Percentiles rank a stretch among this genome's conserved stretches.
Evolutionary conservation across 495 filamentous ascomycete species (phyloP).

Genomic region (Polyplosphaeria fusca): DNA sequence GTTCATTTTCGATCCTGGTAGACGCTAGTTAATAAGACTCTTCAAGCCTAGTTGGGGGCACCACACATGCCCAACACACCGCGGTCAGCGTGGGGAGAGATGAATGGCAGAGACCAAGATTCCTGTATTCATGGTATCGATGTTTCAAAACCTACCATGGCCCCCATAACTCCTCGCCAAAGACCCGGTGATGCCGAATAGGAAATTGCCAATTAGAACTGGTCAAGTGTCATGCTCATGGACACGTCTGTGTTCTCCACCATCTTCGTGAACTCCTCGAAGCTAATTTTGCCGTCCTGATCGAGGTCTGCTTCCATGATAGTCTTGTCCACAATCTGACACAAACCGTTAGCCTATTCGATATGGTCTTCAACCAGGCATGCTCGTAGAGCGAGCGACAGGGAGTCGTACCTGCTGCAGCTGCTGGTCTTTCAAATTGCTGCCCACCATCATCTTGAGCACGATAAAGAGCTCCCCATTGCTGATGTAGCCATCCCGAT

Average conservation of each 20-base stretch:
- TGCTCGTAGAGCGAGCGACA: background rate
- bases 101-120: no score
- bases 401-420: constrained; percentile 69
- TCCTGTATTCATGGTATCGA: no score
- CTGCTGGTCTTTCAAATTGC: constrained; percentile 98
- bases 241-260: constrained; percentile 96
- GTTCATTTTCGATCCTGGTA: no score
- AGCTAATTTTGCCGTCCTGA: constrained; percentile 95
- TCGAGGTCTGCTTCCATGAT: constrained; percentile 99
- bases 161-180: constrained; percentile 29
- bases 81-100: no score
- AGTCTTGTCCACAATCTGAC: constrained; percentile 89
- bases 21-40: no score
- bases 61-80: no score
- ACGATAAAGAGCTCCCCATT: constrained; percentile 99
- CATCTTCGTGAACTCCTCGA: constrained; percentile 98
- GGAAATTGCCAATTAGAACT: constrained; percentile 18
- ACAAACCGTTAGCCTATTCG: constrained; percentile 7
- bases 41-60: no score
- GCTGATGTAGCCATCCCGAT: constrained; percentile 96
- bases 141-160: no score
- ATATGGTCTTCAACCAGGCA: background rate
- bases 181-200: constrained; percentile 3
- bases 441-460: constrained; percentile 99
- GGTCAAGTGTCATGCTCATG: constrained; percentile 97